phyloP scores from a whole-genome alignment of 768 basidiomycete genomes.

The Tricholoma bakamatsutake region DNA sequence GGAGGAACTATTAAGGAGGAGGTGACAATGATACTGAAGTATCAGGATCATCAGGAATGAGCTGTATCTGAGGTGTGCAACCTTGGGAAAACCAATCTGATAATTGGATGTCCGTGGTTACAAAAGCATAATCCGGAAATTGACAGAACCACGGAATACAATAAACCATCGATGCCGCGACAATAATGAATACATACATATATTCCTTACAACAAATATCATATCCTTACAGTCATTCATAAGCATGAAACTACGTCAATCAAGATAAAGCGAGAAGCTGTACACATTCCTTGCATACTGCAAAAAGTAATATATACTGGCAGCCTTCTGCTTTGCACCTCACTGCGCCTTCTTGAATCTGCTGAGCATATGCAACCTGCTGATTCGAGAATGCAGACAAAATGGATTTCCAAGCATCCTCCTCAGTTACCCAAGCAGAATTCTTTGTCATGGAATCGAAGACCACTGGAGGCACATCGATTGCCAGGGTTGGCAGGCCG shows the following conservation, averaged over 20 bases:
- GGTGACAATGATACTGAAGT: too few relatives aligned
- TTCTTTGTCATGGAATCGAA: conserved; percentile 60
- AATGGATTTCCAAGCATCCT: conserved; percentile 67
- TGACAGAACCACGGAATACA: neutral
- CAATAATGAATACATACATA: neutral
- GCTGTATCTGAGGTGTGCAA: too few relatives aligned
- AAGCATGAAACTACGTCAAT: neutral
- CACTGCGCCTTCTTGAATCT: conserved; percentile 59
- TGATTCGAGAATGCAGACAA: conserved; percentile 48
- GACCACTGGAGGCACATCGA: conserved; percentile 55
- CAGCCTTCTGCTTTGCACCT: conserved; percentile 62
- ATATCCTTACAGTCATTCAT: neutral
- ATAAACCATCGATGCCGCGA: neutral
- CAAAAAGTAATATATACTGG: conserved; percentile 56
- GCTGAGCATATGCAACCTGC: conserved; percentile 56
- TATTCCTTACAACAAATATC: neutral
- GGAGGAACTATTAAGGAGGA: too few relatives aligned
- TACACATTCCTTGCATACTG: conserved; percentile 63
- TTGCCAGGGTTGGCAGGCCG: conserved; percentile 62
- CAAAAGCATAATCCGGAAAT: too few relatives aligned
- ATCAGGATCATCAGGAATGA: too few relatives aligned
- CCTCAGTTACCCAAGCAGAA: conserved; percentile 64
- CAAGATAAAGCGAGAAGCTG: conserved; percentile 46
- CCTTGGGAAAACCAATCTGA: too few relatives aligned
- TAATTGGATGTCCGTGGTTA: too few relatives aligned